These are phyloP conservation scores for Batrachochytrium dendrobatidis DNA, from an alignment of 371 early-diverging fungal genomes.

Conservation along the genomic window DNA sequence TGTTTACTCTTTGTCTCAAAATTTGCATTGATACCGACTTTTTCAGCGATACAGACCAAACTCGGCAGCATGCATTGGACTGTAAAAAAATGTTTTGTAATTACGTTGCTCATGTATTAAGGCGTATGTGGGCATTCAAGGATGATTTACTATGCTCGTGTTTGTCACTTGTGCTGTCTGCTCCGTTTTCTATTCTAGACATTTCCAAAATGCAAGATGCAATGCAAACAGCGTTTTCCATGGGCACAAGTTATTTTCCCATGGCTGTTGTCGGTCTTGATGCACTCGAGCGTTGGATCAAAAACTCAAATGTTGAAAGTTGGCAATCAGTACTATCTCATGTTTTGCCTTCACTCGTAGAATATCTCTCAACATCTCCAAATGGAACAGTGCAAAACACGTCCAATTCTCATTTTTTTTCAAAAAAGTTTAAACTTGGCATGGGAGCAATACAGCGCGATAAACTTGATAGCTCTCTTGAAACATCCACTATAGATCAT, in stretches of 20 bases:
- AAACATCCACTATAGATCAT: background rate
- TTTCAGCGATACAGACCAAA: background rate
- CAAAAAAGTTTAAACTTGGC: too few relatives aligned
- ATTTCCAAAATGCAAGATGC: slow-evolving; percentile 44
- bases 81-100: slow-evolving; percentile 28
- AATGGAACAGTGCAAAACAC: slow-evolving; percentile 9
- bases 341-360: slow-evolving; percentile 57
- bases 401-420: background rate
- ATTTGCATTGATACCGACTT: slow-evolving; percentile 14
- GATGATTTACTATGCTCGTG: slow-evolving; percentile 70
- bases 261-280: slow-evolving; percentile 57
- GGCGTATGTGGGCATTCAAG: slow-evolving; percentile 59
- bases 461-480: too few relatives aligned
- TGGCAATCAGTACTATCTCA: slow-evolving; percentile 14
- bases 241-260: slow-evolving; percentile 64
- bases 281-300: slow-evolving; percentile 52
- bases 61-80: background rate
- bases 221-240: slow-evolving; percentile 51
- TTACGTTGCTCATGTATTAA: slow-evolving; percentile 53
- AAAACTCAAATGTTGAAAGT: slow-evolving; percentile 15
- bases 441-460: too few relatives aligned
- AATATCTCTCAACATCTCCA: slow-evolving; percentile 46
- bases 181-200: slow-evolving; percentile 53
- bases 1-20: slow-evolving; percentile 47
- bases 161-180: slow-evolving; percentile 53